A percentile compares a stretch with the other conserved stretches of the same genome.
These are phyloP conservation scores for Saccharomyces mikatae DNA, from an alignment of 805 yeast genomes.

Conservation along the genomic window DNA sequence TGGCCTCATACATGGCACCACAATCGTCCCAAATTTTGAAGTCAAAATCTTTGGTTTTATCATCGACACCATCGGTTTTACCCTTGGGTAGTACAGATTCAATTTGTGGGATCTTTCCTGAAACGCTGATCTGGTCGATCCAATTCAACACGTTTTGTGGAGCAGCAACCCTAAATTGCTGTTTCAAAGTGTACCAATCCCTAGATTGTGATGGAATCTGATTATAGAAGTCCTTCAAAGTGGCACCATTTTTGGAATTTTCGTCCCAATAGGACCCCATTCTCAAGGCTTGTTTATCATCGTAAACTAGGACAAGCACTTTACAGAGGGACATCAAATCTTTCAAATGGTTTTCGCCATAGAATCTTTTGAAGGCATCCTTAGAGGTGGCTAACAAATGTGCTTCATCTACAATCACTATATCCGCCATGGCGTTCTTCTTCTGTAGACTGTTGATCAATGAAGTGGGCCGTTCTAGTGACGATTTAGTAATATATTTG, in stretches of 20 bases:
- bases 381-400: constrained; percentile 37
- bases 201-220: constrained; percentile 12
- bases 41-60: constrained; percentile 22
- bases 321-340: constrained; percentile 35
- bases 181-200: constrained; percentile 29
- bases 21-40: constrained; percentile 36
- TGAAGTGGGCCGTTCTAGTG: constrained; percentile 41
- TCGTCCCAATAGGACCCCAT: constrained; percentile 41
- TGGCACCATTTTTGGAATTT: constrained; percentile 31
- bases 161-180: constrained; percentile 39
- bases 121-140: constrained; percentile 33
- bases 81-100: constrained; percentile 24
- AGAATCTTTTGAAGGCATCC: constrained; percentile 38
- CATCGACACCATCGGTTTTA: constrained; percentile 6
- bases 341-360: constrained; percentile 37
- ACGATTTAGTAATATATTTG: constrained; percentile 31
- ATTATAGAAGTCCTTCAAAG: constrained; percentile 20
- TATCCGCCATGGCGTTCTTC: constrained; percentile 29
- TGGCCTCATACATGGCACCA: constrained; percentile 33
- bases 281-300: constrained; percentile 38
- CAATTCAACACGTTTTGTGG: constrained; percentile 34
- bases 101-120: constrained; percentile 24
- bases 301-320: constrained; percentile 37
- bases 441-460: constrained; percentile 32
- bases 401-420: constrained; percentile 40